A percentile compares a stretch with the other conserved stretches of the same genome.
These are phyloP conservation scores for Penicillium herquei DNA, from an alignment of 495 filamentous ascomycete genomes.

Conservation along the genomic window DNA sequence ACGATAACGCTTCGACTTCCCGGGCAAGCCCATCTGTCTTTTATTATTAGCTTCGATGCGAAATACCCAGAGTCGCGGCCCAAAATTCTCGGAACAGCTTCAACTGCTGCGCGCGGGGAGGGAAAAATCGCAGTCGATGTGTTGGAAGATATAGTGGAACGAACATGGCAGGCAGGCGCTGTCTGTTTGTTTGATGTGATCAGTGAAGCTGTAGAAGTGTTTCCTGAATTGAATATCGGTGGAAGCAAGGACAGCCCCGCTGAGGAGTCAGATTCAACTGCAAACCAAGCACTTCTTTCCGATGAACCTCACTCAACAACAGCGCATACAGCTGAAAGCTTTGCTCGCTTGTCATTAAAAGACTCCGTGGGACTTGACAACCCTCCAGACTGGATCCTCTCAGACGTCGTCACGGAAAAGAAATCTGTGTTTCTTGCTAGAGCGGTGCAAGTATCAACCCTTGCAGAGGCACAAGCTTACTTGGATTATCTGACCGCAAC, in stretches of 20 bases:
- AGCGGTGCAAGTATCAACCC: slow-evolving; percentile 61
- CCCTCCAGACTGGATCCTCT: slow-evolving; percentile 66
- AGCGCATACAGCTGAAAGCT: slow-evolving; percentile 12
- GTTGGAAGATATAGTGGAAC: slow-evolving; percentile 61
- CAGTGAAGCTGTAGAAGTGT: slow-evolving; percentile 50
- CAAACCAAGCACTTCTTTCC: slow-evolving; percentile 15
- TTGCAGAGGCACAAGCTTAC: slow-evolving; percentile 64
- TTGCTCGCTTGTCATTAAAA: slow-evolving; percentile 31
- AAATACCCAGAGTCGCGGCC: slow-evolving; percentile 74
- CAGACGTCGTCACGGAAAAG: slow-evolving; percentile 70
- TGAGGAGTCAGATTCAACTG: slow-evolving; percentile 1
- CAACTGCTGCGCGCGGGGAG: slow-evolving; percentile 55
- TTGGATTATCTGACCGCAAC: slow-evolving; percentile 70
- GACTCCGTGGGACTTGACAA: slow-evolving; percentile 37
- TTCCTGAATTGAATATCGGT: slow-evolving; percentile 48
- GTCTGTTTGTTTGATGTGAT: slow-evolving; percentile 89
- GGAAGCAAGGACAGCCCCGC: slow-evolving; percentile 14
- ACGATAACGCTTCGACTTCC: slow-evolving; percentile 42
- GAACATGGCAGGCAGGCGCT: slow-evolving; percentile 66
- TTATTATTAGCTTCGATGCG: slow-evolving; percentile 65
- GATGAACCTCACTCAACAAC: slow-evolving; percentile 9
- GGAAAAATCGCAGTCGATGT: slow-evolving; percentile 65
- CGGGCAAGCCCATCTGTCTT: slow-evolving; percentile 45
- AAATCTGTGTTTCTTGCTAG: slow-evolving; percentile 88
- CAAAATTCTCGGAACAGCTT: slow-evolving; percentile 61